Evolutionary conservation across 768 basidiomycete species (phyloP), one percentile per base, ranked within the genome.

Genomic region (Strobilomyces confusus): DNA sequence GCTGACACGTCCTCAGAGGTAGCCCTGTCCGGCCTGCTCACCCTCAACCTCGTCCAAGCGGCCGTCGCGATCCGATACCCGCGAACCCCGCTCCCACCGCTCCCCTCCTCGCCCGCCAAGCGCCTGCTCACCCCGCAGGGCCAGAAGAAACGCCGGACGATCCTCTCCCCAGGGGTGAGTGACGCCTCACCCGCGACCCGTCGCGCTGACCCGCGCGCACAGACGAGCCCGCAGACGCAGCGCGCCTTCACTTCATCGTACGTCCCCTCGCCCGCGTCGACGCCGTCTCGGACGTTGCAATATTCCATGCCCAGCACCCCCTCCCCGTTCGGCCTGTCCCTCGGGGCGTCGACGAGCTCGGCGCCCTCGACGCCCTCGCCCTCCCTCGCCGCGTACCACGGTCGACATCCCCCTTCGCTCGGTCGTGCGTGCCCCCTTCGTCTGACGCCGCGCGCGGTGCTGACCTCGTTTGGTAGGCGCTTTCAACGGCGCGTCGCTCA

Each of bases 361-460:
- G 53, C 60, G 36, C 60, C 73, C 44, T 63, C 67, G 29, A 73
- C 74, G 2, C 69, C 74, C 7, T 66, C 70, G 0, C 72, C 73
- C 5, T 72, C 73, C n/a, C 65, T 74, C 12, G 69, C 72, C 9
- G 70, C 74, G 5, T 75, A 74, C 46, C 60, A 72, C 14, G 75
- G 75, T 26, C 69, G 63, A 49, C 75, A 76, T 49, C 61, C 65
- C 17, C 54, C 63, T 29, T 62, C 65, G 4, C 63, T 63, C 8
- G 75, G 71, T 50, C 72, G 74, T 76, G 44, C 60, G 75, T 63
- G 12, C 40, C 38, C 26, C 33, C 5, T 23, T 8, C 26, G n/a
- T n/a, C n/a, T n/a, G n/a, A n/a, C n/a, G n/a, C n/a, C n/a, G n/a
- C n/a, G n/a, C n/a, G n/a, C n/a, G n/a, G n/a, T n/a, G n/a, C n/a